These are phyloP conservation scores for Lavandula angustifolia DNA, from an alignment of 257 asterid species.

Conservation along the genomic window DNA sequence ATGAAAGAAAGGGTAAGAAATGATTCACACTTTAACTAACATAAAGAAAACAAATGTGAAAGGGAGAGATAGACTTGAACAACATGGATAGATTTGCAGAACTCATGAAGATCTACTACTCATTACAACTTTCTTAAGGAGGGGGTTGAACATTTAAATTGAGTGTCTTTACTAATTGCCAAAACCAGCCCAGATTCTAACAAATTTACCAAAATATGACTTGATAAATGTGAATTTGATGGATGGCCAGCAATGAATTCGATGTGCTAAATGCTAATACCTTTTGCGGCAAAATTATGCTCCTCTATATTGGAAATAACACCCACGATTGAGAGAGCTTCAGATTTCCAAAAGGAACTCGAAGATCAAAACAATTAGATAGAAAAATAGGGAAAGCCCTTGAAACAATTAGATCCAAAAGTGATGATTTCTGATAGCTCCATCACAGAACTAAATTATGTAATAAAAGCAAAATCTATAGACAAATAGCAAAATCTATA, in stretches of 20 bases:
- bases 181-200: too few species aligned
- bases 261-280: neutral
- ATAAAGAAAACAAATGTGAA: neutral
- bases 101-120: neutral
- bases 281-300: too few species aligned
- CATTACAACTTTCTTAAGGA: neutral
- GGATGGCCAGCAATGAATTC: neutral
- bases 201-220: too few species aligned
- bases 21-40: conserved; percentile 4
- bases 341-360: neutral
- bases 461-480: conserved; percentile 13
- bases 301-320: neutral
- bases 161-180: neutral
- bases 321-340: neutral
- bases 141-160: neutral
- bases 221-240: neutral
- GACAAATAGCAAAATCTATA: conserved; percentile 4
- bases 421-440: neutral
- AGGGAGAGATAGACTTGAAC: neutral
- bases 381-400: neutral
- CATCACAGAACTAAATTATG: neutral
- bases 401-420: too few species aligned
- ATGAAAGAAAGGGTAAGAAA: conserved; percentile 9
- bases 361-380: neutral
- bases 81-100: neutral